Evolutionary conservation across 805 yeast species (phyloP).

Genomic region (Yamadazyma insecticola): DNA sequence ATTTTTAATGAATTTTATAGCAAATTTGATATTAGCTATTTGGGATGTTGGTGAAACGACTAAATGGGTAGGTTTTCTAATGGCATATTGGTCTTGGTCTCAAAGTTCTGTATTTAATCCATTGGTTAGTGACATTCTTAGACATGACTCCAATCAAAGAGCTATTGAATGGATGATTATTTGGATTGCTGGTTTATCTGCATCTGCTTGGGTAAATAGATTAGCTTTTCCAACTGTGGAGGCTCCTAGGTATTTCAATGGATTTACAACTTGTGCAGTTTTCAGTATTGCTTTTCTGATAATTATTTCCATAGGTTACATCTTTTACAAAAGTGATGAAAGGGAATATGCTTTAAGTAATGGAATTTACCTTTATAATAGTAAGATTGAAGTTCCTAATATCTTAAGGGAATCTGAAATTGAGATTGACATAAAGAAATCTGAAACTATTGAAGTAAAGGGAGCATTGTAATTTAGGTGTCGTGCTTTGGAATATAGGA

Average conservation of each 20-base stretch:
- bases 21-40: conserved; percentile 15
- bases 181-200: conserved; percentile 18
- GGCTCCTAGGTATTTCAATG: conserved; percentile 46
- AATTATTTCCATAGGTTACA: conserved; percentile 21
- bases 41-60: conserved; percentile 18
- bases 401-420: too few species aligned
- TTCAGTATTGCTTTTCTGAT: conserved; percentile 27
- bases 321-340: conserved; percentile 49
- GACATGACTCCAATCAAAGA: conserved; percentile 17
- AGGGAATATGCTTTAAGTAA: conserved; percentile 39
- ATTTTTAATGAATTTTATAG: conserved; percentile 14
- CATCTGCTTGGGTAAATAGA: conserved; percentile 29
- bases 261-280: conserved; percentile 43
- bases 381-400: conserved; percentile 26
- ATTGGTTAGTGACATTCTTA: conserved; percentile 14
- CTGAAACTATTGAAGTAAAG: too few species aligned
- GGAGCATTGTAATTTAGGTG: too few species aligned
- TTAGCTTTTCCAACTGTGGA: conserved; percentile 47
- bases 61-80: conserved; percentile 16
- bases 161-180: conserved; percentile 17
- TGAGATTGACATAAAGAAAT: too few species aligned
- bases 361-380: conserved; percentile 46
- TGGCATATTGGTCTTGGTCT: conserved; percentile 18
- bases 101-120: conserved; percentile 18
- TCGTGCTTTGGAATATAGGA: too few species aligned